Conservation (phyloP, 208 protist species). For the Trypanosoma scelopori region DNA sequence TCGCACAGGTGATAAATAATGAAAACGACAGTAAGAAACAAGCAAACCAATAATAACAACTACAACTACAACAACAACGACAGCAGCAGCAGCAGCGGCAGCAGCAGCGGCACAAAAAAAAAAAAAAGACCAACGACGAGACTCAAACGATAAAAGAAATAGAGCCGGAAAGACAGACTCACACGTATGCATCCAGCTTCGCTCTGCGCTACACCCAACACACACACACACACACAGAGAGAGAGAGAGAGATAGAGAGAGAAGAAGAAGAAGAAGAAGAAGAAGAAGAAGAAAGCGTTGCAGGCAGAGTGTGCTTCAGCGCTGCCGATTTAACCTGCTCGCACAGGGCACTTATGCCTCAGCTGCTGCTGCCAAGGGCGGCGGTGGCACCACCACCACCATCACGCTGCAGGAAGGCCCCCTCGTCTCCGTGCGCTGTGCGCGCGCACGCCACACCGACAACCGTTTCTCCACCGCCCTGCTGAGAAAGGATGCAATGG, state of each 20-base stretch:
- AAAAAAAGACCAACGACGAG: too few species aligned
- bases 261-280: constrained; percentile 3
- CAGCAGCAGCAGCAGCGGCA: too few species aligned
- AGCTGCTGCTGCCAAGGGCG: background rate
- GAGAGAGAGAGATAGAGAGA: background rate
- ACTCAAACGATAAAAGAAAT: too few species aligned
- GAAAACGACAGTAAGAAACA: too few species aligned
- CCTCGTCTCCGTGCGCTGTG: background rate
- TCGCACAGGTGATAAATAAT: too few species aligned
- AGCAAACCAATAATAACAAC: too few species aligned
- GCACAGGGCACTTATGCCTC: background rate
- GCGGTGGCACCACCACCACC: constrained; percentile 6
- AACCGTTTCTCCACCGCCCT: constrained; percentile 13
- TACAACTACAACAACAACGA: too few species aligned
- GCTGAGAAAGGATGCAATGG: constrained; percentile 33
- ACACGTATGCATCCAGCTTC: too few species aligned
- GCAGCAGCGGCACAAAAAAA: too few species aligned
- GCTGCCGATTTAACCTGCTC: background rate
- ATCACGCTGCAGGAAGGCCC: background rate
- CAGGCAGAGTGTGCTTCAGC: background rate
- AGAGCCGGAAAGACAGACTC: too few species aligned
- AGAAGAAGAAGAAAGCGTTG: background rate
- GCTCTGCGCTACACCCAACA: too few species aligned
- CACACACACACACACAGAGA: too few species aligned
- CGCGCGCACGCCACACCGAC: constrained; percentile 14